Conservation (phyloP, 495 filamentous ascomycete species). For the Aspergillus diversus region DNA sequence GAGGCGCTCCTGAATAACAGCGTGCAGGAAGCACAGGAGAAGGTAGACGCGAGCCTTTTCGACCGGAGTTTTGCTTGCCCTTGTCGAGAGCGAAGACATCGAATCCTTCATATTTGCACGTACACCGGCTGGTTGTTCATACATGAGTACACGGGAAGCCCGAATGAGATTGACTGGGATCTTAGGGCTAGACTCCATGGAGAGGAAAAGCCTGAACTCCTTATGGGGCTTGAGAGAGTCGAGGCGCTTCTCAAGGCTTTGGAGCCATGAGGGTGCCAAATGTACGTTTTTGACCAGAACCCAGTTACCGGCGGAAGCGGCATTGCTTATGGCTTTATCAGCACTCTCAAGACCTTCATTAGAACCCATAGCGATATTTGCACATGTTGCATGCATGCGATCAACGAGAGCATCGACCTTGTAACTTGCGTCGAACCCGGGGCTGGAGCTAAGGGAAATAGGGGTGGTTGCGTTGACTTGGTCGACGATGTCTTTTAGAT, state of each 20-base stretch:
- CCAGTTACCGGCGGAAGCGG: conserved; percentile 91
- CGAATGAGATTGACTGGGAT: conserved; percentile 96
- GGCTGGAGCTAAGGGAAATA: conserved; percentile 88
- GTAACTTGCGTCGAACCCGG: conserved; percentile 97
- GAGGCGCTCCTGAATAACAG: conserved; percentile 92
- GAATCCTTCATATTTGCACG: conserved; percentile 99
- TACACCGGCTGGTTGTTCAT: conserved; percentile 95
- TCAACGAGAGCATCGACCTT: conserved; percentile 96
- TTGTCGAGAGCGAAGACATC: conserved; percentile 76
- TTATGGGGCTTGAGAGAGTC: conserved; percentile 92
- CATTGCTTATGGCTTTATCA: conserved; percentile 93
- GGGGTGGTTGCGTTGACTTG: conserved; percentile 85
- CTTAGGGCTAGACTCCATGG: conserved; percentile 96
- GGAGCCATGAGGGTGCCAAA: conserved; percentile 91
- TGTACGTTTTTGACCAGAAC: conserved; percentile 99
- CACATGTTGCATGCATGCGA: conserved; percentile 76
- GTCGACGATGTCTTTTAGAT: conserved; percentile 80
- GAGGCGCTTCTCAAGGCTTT: conserved; percentile 94
- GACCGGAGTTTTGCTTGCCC: conserved; percentile 79
- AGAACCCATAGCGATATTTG: conserved; percentile 98
- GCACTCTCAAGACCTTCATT: conserved; percentile 89
- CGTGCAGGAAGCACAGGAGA: conserved; percentile 91
- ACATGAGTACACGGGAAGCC: conserved; percentile 93
- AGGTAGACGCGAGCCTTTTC: conserved; percentile 92
- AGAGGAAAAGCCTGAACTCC: conserved; percentile 94